Evolutionary conservation across 495 filamentous ascomycete species (phyloP), one percentile per base, ranked within the genome.

Genomic region (Bombardia bombarda): DNA sequence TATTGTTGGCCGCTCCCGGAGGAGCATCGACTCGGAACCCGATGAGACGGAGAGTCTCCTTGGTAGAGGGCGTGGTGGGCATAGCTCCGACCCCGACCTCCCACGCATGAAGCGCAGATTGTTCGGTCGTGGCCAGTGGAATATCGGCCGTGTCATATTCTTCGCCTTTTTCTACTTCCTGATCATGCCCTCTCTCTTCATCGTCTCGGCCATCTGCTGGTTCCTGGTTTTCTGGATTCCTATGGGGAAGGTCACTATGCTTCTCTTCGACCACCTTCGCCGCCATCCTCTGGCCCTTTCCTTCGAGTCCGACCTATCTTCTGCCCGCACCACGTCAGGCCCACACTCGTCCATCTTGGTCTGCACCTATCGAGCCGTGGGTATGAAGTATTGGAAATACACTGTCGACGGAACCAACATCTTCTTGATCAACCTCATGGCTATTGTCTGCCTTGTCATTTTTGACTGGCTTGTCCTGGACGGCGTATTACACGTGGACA

Each of bases 401-500:
- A 99, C 92, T 12, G 74, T 99, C 46, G 92, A 96, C 53, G 92
- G 92, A 40, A 97, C 93, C 34, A 99, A 99, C 65, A 90, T 99
- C 56, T 96, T 97, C 66, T 79, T 99, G 54, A 94, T 99, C 68
- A 99, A 99, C 57, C 74, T 99, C 33, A 84, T 96, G 63, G 81
- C 75, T 17, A 75, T 99, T 24, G 90, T 96, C 32, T 63, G 85
- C 14, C 95, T 99, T 53, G 86, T 86, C 54, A 90, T 97, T 49
- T 81, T 90, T 50, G 92, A 99, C 66, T 95, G 90, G 72, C 82
- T 73, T 45, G 70, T 96, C 20, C 71, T 99, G 19, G 65, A 77
- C 32, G 62, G 74, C 32, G 63, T 79, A 4, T 58, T 96, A 21
- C 80, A 80, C 13, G 31, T 94, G 9, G 55, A 89, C 7, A 80